These are phyloP conservation scores for Solanum hybrid DNA, from an alignment of 305 asterid species.

Conservation along the genomic window DNA sequence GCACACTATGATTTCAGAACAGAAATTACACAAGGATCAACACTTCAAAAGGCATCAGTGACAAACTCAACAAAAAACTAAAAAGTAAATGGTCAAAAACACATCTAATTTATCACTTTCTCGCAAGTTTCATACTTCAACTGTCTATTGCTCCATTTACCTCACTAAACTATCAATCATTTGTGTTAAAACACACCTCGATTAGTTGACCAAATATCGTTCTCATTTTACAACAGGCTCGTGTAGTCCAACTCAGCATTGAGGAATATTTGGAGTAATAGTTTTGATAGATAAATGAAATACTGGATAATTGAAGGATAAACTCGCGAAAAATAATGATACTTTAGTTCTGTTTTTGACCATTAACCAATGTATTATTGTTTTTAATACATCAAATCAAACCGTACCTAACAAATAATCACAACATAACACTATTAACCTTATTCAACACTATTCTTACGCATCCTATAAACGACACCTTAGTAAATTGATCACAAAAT, in stretches of 20 bases:
- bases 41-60: background rate
- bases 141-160: background rate
- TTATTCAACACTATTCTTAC: background rate
- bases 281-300: background rate
- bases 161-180: accelerated
- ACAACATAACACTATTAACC: background rate
- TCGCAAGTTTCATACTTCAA: background rate
- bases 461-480: background rate
- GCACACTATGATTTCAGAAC: background rate
- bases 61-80: background rate
- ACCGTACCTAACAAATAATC: background rate
- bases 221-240: background rate
- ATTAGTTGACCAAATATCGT: background rate
- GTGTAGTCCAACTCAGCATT: background rate
- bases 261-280: background rate
- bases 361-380: background rate
- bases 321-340: background rate
- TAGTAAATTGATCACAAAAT: background rate
- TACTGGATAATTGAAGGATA: background rate
- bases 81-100: background rate
- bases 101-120: background rate
- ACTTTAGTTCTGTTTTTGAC: background rate
- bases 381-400: background rate
- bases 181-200: background rate
- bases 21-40: background rate